phyloP scores from a whole-genome alignment of 176 grass and related monocot species.

The Oryza glumipatula region DNA sequence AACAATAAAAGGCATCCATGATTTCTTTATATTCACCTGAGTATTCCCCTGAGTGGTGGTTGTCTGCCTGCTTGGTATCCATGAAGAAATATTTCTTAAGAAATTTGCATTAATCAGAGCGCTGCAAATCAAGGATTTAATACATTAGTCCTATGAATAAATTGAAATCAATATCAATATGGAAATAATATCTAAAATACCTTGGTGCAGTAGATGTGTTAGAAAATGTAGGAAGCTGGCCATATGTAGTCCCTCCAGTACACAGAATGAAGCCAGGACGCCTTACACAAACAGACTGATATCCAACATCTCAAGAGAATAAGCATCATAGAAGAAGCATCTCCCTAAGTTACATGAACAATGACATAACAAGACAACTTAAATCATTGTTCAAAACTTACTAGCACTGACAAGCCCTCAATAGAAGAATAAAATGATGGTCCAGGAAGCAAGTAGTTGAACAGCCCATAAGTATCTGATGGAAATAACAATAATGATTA shows the following conservation, averaged over 20 bases:
- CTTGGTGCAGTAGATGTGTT: slow-evolving; percentile 58
- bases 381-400: slow-evolving; percentile 53
- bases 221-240: slow-evolving; percentile 84
- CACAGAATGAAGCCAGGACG: slow-evolving; percentile 92
- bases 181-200: slow-evolving; percentile 64
- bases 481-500: slow-evolving; percentile 48
- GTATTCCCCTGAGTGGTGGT: slow-evolving; percentile 52
- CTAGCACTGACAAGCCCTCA: slow-evolving; percentile 73
- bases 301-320: slow-evolving; percentile 39
- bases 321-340: slow-evolving; percentile 33
- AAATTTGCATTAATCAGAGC: slow-evolving; percentile 76
- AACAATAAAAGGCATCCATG: background rate
- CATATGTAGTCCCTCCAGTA: slow-evolving; percentile 89
- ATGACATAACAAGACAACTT: slow-evolving; percentile 24
- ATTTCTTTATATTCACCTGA: slow-evolving; percentile 55
- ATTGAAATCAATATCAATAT: slow-evolving; percentile 34
- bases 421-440: slow-evolving; percentile 91
- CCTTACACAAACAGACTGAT: slow-evolving; percentile 79
- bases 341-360: slow-evolving; percentile 9
- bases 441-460: slow-evolving; percentile 84
- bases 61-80: slow-evolving; percentile 70
- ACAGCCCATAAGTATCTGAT: slow-evolving; percentile 78
- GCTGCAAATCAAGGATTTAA: slow-evolving; percentile 41
- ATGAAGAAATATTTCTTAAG: slow-evolving; percentile 89
- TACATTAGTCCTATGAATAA: slow-evolving; percentile 26